Percentiles rank a stretch among this genome's conserved stretches.
Conservation (phyloP, 352 stramenopile genomes). For the Halophytophthora batemanensis region DNA sequence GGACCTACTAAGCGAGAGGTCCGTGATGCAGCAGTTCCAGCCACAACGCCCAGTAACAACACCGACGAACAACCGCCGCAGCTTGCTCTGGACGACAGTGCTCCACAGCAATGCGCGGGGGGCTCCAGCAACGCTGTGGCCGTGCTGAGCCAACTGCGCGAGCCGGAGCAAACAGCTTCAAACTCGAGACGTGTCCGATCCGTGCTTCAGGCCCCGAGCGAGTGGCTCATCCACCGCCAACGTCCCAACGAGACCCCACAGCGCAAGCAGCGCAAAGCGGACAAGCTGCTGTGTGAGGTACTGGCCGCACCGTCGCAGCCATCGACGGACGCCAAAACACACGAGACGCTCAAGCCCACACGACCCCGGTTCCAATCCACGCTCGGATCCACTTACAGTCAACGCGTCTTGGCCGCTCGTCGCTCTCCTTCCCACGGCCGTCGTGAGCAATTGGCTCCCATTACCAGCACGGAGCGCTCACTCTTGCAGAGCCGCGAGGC, state of each 20-base stretch:
- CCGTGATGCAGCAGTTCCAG: neutral
- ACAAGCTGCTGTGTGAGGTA: slow-evolving; percentile 39
- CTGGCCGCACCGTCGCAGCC: slow-evolving; percentile 11
- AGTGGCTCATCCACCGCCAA: slow-evolving; percentile 65
- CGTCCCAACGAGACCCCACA: slow-evolving; percentile 35
- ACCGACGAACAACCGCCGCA: neutral
- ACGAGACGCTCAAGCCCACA: slow-evolving; percentile 17
- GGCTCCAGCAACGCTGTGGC: slow-evolving; percentile 4
- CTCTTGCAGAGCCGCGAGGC: slow-evolving; percentile 32
- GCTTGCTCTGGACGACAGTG: neutral
- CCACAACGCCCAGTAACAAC: neutral
- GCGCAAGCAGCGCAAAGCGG: slow-evolving; percentile 38
- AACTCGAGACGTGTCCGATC: slow-evolving; percentile 5
- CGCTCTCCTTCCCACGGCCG: neutral
- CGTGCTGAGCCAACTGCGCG: slow-evolving; percentile 16
- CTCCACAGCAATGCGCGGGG: too few species aligned
- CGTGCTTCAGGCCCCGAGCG: slow-evolving; percentile 31
- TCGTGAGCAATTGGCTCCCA: slow-evolving; percentile 6
- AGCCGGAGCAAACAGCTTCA: slow-evolving; percentile 7
- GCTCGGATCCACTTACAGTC: slow-evolving; percentile 32
- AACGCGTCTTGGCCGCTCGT: slow-evolving; percentile 31
- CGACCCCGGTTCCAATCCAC: slow-evolving; percentile 32
- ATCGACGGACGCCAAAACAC: slow-evolving; percentile 1
- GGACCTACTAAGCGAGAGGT: slow-evolving; percentile 13
- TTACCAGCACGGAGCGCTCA: slow-evolving; percentile 28